Evolutionary conservation across 495 filamentous ascomycete genomes (phyloP), one percentile per base, ranked within the genome.

Genomic region (Rhypophila decipiens): DNA sequence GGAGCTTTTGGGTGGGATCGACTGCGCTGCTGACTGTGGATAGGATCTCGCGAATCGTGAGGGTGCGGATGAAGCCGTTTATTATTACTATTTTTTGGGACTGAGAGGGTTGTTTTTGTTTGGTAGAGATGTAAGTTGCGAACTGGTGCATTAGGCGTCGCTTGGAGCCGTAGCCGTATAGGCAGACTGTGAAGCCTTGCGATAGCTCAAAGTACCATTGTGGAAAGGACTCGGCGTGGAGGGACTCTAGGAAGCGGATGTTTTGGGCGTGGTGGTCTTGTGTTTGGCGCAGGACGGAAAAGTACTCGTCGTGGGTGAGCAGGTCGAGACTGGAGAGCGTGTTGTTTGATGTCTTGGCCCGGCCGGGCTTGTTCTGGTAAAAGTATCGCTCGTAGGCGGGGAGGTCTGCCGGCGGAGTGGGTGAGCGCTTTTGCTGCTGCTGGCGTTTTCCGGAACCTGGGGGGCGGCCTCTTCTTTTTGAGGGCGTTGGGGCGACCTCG

Each of bases 81-180:
- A 94, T 74, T 5, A 98, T 74, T 8, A 96, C 78, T 39, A 96
- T 87, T 44, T 78, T 80, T 11, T 78, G 71, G 2, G 65, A 59
- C 19, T 57, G 46, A 18, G 60, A 50, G 29, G 56, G 59, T 3
- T 64, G 53, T 27, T 67, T 63, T 27, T 67, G 64, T 35, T 66
- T 56, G 18, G 24, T 17, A 31, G 87, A 84, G 24, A 87, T 58
- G 67, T 89, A 78, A 37, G 80, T 77, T 1, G 90, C 89, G 58
- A 95, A 96, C 23, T 79, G 68, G 50, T 85, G 78, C 12, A 90
- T 72, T 0, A 97, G 80, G 11, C 70, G 69, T 11, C 87, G 75
- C 59, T 97, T 98, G 33, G 86, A 90, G 5, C 93, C 93, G 53
- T 87, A 96, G 23, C 93, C 93, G 60, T 91, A 96, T 2, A 96